A percentile compares a stretch with the other conserved stretches of the same genome.
phyloP scores from a whole-genome alignment of 2,329 filamentous ascomycete genomes.

The Colletotrichum sp. region DNA sequence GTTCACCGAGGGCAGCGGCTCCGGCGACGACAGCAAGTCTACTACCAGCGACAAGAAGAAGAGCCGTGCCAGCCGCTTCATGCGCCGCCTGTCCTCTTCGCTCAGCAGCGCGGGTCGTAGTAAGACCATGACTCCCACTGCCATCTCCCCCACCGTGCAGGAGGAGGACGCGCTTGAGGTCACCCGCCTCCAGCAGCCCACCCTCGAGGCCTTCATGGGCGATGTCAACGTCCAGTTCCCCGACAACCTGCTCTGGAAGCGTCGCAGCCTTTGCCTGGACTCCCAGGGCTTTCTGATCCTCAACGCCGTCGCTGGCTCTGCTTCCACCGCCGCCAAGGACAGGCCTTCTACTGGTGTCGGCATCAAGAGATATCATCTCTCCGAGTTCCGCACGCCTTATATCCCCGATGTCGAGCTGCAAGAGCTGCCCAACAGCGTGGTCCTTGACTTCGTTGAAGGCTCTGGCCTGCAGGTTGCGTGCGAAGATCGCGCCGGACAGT shows the following conservation, averaged over 20 bases:
- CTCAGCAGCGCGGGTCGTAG: conserved; percentile 47
- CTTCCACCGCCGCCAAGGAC: conserved; percentile 55
- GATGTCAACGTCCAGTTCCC: conserved; percentile 98
- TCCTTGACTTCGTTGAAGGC: conserved; percentile 65
- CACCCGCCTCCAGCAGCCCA: conserved; percentile 35
- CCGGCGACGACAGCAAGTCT: conserved; percentile 52
- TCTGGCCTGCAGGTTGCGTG: conserved; percentile 69
- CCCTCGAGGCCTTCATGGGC: conserved; percentile 73
- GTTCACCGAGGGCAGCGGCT: conserved; percentile 49
- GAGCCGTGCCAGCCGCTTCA: conserved; percentile 61
- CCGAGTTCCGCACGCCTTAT: conserved; percentile 80
- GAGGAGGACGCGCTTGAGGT: conserved; percentile 51
- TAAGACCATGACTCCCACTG: conserved; percentile 48
- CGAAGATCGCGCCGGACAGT: conserved; percentile 64
- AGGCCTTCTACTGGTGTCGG: conserved; percentile 54
- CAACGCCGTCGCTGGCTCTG: conserved; percentile 57
- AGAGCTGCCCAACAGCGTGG: conserved; percentile 87
- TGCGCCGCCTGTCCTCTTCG: conserved; percentile 62
- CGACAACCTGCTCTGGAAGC: conserved; percentile 95
- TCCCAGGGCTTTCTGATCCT: conserved; percentile 83
- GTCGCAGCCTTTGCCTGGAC: conserved; percentile 86
- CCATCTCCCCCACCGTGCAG: conserved; percentile 55
- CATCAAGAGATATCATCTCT: conserved; percentile 82
- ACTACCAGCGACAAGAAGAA: conserved; percentile 49
- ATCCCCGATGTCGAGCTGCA: conserved; percentile 89